Conservation (phyloP, 306 rosid genomes). For the Quercus gilva region DNA sequence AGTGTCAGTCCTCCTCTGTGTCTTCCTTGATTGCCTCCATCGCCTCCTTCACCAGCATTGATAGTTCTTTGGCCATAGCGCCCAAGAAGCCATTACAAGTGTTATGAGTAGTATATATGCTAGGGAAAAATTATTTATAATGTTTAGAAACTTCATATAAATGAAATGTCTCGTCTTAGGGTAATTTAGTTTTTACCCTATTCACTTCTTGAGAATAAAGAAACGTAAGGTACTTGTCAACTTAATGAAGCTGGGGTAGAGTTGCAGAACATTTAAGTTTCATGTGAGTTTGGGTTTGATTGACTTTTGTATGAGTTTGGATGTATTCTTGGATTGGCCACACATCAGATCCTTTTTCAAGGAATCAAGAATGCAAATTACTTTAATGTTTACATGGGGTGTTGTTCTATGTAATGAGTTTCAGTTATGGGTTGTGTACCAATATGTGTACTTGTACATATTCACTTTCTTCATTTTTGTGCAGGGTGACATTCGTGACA, state of each 20-base stretch:
- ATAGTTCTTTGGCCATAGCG: no score
- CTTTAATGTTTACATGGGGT: neutral
- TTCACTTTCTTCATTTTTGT: conserved; percentile 18
- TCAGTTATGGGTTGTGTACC: neutral
- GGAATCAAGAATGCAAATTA: neutral
- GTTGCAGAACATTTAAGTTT: neutral
- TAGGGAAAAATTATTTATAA: no score
- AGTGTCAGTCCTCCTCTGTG: no score
- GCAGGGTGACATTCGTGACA: conserved; percentile 73
- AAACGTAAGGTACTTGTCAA: neutral
- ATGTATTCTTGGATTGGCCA: neutral
- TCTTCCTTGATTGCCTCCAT: no score
- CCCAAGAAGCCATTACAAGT: no score
- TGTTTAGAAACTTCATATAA: no score
- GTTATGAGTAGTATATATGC: no score
- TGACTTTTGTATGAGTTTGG: neutral
- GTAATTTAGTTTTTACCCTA: no score
- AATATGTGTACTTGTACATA: neutral
- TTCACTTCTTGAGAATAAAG: no score
- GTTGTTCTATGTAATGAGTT: conserved; percentile 1
- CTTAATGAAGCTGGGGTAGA: neutral
- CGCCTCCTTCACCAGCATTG: no score
- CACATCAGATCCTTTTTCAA: neutral
- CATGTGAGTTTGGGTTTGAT: neutral
- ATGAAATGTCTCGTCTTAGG: no score